Evolutionary conservation across 2,329 filamentous ascomycete genomes (phyloP).

Genomic region (Lachnellula arida): DNA sequence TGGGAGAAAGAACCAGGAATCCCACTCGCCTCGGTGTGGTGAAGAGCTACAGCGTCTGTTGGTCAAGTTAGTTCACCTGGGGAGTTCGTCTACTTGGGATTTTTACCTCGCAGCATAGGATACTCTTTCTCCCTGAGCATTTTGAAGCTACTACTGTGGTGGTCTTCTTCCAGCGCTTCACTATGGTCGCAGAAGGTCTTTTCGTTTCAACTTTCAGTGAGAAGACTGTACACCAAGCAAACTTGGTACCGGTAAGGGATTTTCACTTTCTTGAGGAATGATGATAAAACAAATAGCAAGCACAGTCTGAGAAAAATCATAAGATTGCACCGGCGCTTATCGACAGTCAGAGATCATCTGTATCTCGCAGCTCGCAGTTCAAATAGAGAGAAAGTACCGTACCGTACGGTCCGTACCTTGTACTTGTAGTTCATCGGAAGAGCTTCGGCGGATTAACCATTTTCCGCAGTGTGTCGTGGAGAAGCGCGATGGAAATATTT

Average conservation of each 20-base stretch:
- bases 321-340: slow-evolving; percentile 1
- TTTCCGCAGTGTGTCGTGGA: background rate
- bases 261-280: slow-evolving; percentile 19
- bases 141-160: slow-evolving; percentile 55
- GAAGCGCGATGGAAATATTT: slow-evolving; percentile 1
- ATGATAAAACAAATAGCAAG: background rate
- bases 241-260: background rate
- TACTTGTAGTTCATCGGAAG: background rate
- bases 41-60: slow-evolving; percentile 58
- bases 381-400: background rate
- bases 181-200: slow-evolving; percentile 10
- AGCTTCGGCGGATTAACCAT: background rate
- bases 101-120: slow-evolving; percentile 62
- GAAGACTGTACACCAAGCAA: slow-evolving; percentile 10
- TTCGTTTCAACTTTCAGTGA: slow-evolving; percentile 9
- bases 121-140: slow-evolving; percentile 55
- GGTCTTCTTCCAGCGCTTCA: slow-evolving; percentile 33
- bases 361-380: no score
- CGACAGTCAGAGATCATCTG: slow-evolving; percentile 10
- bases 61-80: slow-evolving; percentile 3
- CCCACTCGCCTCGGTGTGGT: slow-evolving; percentile 74
- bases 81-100: background rate
- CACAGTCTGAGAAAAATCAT: no score
- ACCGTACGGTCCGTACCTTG: no score
- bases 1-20: background rate